A percentile compares a stretch with the other conserved stretches of the same genome.
These are phyloP conservation scores for Gossypium schwendimanii DNA, from an alignment of 441 rosid genomes.

Conservation along the genomic window DNA sequence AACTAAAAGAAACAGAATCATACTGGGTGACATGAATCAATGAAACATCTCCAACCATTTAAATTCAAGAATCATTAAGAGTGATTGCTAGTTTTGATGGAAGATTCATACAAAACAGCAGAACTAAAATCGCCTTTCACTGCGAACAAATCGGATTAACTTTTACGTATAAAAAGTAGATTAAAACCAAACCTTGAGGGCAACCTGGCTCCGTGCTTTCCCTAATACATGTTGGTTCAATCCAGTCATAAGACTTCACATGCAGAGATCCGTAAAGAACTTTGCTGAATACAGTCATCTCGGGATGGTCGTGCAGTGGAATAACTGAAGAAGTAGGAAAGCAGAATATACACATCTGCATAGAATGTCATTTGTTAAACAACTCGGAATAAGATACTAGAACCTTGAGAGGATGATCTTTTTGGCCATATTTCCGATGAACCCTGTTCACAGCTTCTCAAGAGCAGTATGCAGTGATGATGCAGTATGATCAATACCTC, in stretches of 20 bases:
- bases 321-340: slow-evolving; percentile 90
- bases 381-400: neutral
- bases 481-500: neutral
- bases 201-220: slow-evolving; percentile 37
- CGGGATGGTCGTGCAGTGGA: slow-evolving; percentile 90
- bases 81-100: neutral
- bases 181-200: slow-evolving; percentile 37
- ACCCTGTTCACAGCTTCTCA: neutral
- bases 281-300: slow-evolving; percentile 89
- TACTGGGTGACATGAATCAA: neutral
- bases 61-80: neutral
- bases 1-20: neutral
- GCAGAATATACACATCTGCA: slow-evolving; percentile 91
- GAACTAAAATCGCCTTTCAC: neutral
- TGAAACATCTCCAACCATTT: neutral
- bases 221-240: slow-evolving; percentile 56
- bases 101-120: neutral
- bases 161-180: neutral
- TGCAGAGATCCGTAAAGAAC: slow-evolving; percentile 84
- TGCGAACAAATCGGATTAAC: neutral
- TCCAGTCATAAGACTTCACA: slow-evolving; percentile 90
- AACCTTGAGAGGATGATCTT: neutral
- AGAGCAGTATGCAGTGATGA: neutral
- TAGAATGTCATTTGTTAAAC: slow-evolving; percentile 10
- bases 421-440: neutral